Conservation (phyloP, 306 rosid genomes). For the Macrotyloma uniflorum region DNA sequence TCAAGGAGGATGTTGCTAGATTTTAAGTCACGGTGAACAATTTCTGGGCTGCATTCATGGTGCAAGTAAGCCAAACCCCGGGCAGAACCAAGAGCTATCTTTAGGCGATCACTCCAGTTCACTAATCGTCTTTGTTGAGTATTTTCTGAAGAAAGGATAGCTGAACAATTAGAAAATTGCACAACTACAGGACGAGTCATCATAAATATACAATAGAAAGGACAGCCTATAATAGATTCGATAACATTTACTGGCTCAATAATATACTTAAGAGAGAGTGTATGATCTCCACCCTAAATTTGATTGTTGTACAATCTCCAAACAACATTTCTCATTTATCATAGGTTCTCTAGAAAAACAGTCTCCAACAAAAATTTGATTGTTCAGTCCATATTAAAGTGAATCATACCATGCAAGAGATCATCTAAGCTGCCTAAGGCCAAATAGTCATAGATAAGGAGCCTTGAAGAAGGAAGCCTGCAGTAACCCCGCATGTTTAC, state of each 20-base stretch:
- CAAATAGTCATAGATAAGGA: constrained; percentile 84
- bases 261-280: not conserved
- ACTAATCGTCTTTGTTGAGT: constrained; percentile 49
- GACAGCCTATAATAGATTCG: no score
- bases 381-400: not conserved
- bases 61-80: constrained; percentile 94
- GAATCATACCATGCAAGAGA: constrained; percentile 80
- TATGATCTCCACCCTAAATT: not conserved
- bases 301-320: not conserved
- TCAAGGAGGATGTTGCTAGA: constrained; percentile 94
- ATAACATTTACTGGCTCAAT: not conserved
- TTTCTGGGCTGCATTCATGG: constrained; percentile 87
- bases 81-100: constrained; percentile 92
- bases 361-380: not conserved
- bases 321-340: not conserved
- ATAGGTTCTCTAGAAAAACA: not conserved
- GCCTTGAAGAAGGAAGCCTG: constrained; percentile 88
- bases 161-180: constrained; percentile 1
- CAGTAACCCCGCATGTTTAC: constrained; percentile 92
- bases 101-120: constrained; percentile 82
- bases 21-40: constrained; percentile 89
- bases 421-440: constrained; percentile 86
- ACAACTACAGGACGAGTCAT: not conserved
- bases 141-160: constrained; percentile 38
- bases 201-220: not conserved